phyloP scores from a whole-genome alignment of 192 early-diverging fungal species.

The Coemansia sp. region DNA sequence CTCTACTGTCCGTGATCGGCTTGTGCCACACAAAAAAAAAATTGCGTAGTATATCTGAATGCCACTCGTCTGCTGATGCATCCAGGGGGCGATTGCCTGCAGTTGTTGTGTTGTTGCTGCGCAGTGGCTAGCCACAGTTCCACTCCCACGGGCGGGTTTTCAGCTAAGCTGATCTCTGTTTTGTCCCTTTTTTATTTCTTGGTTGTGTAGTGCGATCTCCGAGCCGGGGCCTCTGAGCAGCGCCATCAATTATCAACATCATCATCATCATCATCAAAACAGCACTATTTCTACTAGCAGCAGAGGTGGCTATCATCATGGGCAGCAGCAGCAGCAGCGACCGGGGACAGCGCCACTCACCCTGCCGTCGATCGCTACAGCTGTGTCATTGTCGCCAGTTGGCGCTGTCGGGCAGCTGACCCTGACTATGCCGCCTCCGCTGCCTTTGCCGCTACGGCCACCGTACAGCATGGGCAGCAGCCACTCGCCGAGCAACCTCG shows the following conservation, averaged over 20 bases:
- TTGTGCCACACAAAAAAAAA: conserved; percentile 2
- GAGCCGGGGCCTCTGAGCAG: conserved; percentile 24
- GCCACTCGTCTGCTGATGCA: neutral
- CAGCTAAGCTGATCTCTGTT: conserved; percentile 4
- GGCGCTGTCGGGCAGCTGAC: neutral
- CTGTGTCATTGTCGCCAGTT: conserved; percentile 4
- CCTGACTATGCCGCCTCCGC: conserved; percentile 16
- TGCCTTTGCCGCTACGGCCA: conserved; percentile 15
- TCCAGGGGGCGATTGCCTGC: conserved; percentile 1
- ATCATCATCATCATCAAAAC: conserved; percentile 5
- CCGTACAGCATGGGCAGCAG: conserved; percentile 32
- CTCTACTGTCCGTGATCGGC: conserved; percentile 10
- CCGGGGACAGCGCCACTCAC: conserved; percentile 1
- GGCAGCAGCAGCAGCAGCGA: neutral
- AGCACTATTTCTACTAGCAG: neutral
- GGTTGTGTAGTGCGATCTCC: conserved; percentile 41
- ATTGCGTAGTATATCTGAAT: conserved; percentile 2
- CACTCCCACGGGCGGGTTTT: neutral
- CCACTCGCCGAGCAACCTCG: conserved; percentile 19
- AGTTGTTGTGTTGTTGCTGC: conserved; percentile 9
- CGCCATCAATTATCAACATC: neutral
- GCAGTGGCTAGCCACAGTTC: neutral
- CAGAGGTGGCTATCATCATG: conserved; percentile 3
- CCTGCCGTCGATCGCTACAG: conserved; percentile 39
- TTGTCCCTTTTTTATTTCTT: neutral